phyloP scores from a whole-genome alignment of 139 green algal species.

The Cymbomonas tetramitiformis region DNA sequence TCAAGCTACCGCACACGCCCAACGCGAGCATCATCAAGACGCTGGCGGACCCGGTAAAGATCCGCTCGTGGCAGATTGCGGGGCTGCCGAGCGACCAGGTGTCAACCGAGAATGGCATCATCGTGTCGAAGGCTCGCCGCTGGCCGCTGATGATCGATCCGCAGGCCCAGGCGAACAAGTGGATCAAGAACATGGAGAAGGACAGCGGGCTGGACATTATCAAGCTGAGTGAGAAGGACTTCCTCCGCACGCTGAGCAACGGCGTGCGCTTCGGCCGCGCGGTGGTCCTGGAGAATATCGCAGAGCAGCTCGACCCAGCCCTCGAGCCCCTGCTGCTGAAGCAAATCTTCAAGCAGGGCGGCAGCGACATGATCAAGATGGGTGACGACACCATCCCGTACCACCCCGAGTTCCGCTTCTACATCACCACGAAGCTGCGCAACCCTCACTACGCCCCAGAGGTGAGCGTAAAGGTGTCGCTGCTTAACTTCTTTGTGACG shows the following conservation, averaged over 20 bases:
- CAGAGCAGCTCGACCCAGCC: slow-evolving; percentile 48
- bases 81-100: slow-evolving; percentile 45
- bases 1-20: slow-evolving; percentile 38
- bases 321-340: slow-evolving; percentile 62
- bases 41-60: slow-evolving; percentile 52
- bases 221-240: slow-evolving; percentile 59
- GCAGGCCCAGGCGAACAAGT: slow-evolving; percentile 62
- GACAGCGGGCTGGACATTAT: slow-evolving; percentile 56
- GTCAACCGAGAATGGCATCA: slow-evolving; percentile 58
- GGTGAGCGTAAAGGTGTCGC: slow-evolving; percentile 52
- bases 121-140: slow-evolving; percentile 51
- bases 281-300: slow-evolving; percentile 56
- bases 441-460: slow-evolving; percentile 60
- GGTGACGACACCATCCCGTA: slow-evolving; percentile 71
- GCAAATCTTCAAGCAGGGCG: slow-evolving; percentile 63
- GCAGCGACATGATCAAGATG: slow-evolving; percentile 63
- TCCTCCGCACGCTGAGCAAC: slow-evolving; percentile 58
- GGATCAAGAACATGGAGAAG: slow-evolving; percentile 62
- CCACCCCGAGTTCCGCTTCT: slow-evolving; percentile 65
- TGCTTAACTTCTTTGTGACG: slow-evolving; percentile 59
- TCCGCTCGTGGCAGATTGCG: slow-evolving; percentile 51
- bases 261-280: slow-evolving; percentile 35
- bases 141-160: slow-evolving; percentile 71
- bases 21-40: slow-evolving; percentile 38
- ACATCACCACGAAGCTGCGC: slow-evolving; percentile 60